phyloP scores from a whole-genome alignment of 768 basidiomycete genomes.

The Amanita pseudoporphyria region DNA sequence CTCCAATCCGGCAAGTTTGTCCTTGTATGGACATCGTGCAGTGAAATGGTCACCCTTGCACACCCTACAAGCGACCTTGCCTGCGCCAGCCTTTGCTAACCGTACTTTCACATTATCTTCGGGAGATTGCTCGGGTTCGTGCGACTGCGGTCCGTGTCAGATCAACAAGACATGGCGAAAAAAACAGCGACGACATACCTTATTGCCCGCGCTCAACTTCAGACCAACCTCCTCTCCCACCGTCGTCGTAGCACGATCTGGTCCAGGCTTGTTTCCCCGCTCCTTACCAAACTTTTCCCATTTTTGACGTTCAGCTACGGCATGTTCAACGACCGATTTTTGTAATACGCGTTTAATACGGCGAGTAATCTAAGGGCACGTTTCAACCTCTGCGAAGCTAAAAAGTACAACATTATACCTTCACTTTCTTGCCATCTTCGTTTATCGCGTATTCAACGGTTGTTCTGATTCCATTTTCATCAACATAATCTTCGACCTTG shows the following conservation, averaged over 20 bases:
- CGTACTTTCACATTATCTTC: slow-evolving; percentile 60
- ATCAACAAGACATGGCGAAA: neutral
- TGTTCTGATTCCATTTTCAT: slow-evolving; percentile 81
- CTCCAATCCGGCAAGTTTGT: slow-evolving; percentile 75
- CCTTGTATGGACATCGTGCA: slow-evolving; percentile 97
- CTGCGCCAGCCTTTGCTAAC: slow-evolving; percentile 65
- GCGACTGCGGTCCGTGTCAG: slow-evolving; percentile 31
- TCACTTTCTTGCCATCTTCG: slow-evolving; percentile 92
- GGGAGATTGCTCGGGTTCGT: slow-evolving; percentile 42
- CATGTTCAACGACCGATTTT: slow-evolving; percentile 88
- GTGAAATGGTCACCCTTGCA: slow-evolving; percentile 99
- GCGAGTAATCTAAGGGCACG: slow-evolving; percentile 76
- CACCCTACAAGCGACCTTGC: slow-evolving; percentile 85
- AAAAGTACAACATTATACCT: slow-evolving; percentile 53
- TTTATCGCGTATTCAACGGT: slow-evolving; percentile 76
- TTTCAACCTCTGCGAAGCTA: too few relatives aligned
- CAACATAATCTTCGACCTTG: slow-evolving; percentile 62
- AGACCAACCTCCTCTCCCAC: slow-evolving; percentile 56
- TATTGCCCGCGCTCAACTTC: slow-evolving; percentile 49
- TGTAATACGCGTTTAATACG: slow-evolving; percentile 80
- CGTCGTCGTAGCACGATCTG: slow-evolving; percentile 89
- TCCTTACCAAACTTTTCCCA: slow-evolving; percentile 95
- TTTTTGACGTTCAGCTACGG: slow-evolving; percentile 86
- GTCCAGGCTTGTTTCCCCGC: slow-evolving; percentile 77
- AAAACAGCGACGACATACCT: slow-evolving; percentile 28